phyloP scores from a whole-genome alignment of 2,329 filamentous ascomycete species.

The Sordariomycetes sp. region DNA sequence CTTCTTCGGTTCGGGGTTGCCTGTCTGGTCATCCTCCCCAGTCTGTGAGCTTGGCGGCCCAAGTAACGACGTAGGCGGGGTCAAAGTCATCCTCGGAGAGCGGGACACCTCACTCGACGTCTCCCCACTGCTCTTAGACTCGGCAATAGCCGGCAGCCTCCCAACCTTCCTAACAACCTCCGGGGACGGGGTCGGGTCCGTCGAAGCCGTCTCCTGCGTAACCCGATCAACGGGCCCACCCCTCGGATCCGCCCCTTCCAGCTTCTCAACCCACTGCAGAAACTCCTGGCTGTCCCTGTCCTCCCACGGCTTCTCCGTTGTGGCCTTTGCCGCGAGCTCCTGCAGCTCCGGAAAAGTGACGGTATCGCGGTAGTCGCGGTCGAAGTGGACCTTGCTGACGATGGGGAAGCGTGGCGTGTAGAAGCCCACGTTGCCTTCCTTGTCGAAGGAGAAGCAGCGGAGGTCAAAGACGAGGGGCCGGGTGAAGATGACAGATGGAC shows the following conservation, averaged over 20 bases:
- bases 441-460: constrained; percentile 70
- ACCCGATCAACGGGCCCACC: constrained; percentile 27
- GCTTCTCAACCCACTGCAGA: constrained; percentile 45
- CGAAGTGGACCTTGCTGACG: constrained; percentile 66
- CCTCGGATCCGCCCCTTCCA: constrained; percentile 44
- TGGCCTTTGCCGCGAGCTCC: constrained; percentile 48
- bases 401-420: constrained; percentile 69
- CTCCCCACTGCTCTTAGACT: not conserved
- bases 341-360: constrained; percentile 63
- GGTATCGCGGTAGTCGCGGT: constrained; percentile 59
- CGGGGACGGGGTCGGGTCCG: constrained; percentile 21
- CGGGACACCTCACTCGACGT: not conserved
- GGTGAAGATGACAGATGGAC: constrained; percentile 48
- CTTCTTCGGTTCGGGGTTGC: not conserved
- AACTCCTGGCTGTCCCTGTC: constrained; percentile 51
- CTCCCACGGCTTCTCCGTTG: constrained; percentile 24
- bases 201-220: constrained; percentile 33
- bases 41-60: not conserved
- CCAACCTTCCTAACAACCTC: constrained; percentile 4
- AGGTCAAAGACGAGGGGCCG: constrained; percentile 70
- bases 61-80: not conserved
- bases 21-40: not conserved
- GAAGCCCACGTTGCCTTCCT: constrained; percentile 55
- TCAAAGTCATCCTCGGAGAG: not conserved
- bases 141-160: not conserved